These are phyloP conservation scores for Aureobasidium sp. DNA, from an alignment of 2,329 filamentous ascomycete species.

Conservation along the genomic window DNA sequence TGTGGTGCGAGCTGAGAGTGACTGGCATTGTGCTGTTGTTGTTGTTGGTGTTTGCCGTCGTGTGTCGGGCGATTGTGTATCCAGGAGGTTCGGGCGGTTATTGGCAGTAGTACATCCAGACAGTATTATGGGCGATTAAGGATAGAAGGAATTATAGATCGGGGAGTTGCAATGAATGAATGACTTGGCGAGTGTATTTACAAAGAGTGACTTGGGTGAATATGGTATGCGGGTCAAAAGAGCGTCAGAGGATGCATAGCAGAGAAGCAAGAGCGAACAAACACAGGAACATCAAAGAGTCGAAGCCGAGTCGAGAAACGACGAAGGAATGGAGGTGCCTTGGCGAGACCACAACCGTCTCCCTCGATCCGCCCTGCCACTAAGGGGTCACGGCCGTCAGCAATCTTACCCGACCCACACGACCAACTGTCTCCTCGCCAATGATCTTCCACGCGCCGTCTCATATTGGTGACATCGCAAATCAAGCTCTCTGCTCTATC, in stretches of 20 bases:
- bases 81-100: constrained; percentile 13
- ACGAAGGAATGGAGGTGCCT: not conserved
- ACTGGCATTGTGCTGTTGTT: not conserved
- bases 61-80: not conserved
- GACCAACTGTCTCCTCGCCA: not conserved
- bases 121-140: constrained; percentile 4
- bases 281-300: not conserved
- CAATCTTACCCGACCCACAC: not conserved
- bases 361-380: not conserved
- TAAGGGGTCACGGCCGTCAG: not conserved
- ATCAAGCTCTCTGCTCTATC: not conserved
- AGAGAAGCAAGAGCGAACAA: not conserved
- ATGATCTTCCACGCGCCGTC: not conserved
- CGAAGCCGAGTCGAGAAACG: not conserved
- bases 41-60: not conserved
- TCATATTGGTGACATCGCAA: not conserved
- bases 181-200: constrained; percentile 15
- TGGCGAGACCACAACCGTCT: not conserved
- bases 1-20: not conserved
- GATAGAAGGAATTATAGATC: not conserved
- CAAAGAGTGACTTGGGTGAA: constrained; percentile 20
- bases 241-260: constrained; percentile 3
- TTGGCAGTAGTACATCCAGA: constrained; percentile 9
- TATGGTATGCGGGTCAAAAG: not conserved
- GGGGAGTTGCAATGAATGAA: not conserved